Evolutionary conservation across 2,329 filamentous ascomycete species (phyloP), one percentile per base, ranked within the genome.

Genomic region (Xylaria sp.): DNA sequence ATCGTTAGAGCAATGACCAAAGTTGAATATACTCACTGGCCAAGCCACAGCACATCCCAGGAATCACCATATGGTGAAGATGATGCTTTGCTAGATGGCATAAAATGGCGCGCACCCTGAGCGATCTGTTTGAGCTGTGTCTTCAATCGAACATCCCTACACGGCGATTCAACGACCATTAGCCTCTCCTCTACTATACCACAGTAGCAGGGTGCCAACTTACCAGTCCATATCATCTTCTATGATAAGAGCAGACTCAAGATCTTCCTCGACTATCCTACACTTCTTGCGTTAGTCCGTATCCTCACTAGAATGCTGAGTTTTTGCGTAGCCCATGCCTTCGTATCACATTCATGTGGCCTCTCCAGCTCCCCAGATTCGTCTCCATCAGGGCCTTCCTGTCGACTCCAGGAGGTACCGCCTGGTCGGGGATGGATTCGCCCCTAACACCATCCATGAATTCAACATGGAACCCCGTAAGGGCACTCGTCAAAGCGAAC

Each of bases 391-490:
- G 56, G 27, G 66, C 72, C 60, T 62, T 69, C 7, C 67, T 64
- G 33, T 75, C 68, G 3, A 69, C 60, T 1, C 66, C 74, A 47
- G 71, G 71, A 0, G 79, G 80, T 10, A 80, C 54, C 3, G 79
- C 75, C 62, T 81, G 81, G 49, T 81, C 75, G 1, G 71, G 66
- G 2, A 83, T 68, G 2, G 71, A 70, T 7, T 77, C 73, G 1
- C 78, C 78, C 15, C 68, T 71, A 2, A 82, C 75, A 0, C 78
- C 81, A 55, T 80, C 75, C 3, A 82, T 66, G 68, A 76, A 82
- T 6, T 82, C 76, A 0, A 82, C 66, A 2, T 76, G 71, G 64
- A 83, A 76, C 0, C 75, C 77, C 0, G 76, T 77, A 33, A 81
- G 58, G 0, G 77, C 72, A 38, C 78, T 75, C 4, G 77, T 74